Base-by-base conservation (phyloP, 495 filamentous ascomycete genomes). In the Cladorrhinum samala region DNA sequence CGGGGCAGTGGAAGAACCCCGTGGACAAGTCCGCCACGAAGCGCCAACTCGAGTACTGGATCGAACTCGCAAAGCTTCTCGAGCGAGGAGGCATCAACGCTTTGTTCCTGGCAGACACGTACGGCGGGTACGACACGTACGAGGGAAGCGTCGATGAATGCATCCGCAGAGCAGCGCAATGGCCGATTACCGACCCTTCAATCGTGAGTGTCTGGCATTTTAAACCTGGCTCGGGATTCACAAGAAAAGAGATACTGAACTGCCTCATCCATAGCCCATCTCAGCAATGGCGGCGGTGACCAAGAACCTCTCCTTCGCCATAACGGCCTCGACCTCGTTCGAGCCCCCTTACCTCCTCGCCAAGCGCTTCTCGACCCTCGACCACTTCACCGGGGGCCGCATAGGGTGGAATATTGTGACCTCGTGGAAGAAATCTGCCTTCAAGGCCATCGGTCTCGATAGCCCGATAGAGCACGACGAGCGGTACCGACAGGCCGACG, bases 381-480 rank as follows among this genome's bases (percentile, higher is more conserved):
- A 85, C 49, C 82, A 86, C 58, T 67, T 83, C 17, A 84, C 80
- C 0, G 68, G 76, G 1, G 82, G 80, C 0, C 71, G 81, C 3
- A 65, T 85, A 37, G 82, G 76, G 0, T 85, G 82, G 83, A 86
- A 85, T 51, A 83, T 86, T 36, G 81, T 85, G 13, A 84, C 81
- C 4, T 77, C 72, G 0, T 85, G 76, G 64, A 79, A 78, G 60
- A 81, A 83, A 50, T 67, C 76, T 0, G 79, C 81, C 5, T 78
- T 78, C 55, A 80, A 80, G 54, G 77, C 77, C 4, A 78, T 83
- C 46, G 82, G 80, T 0, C 59, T 80, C 11, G 75, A 83, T 9
- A 73, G 58, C 19, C 76, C 75, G 0, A 79, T 82, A 27, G 75
- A 80, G 44, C 82, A 85, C 58, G 83, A 84, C 50, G 73, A 83